A percentile compares a stretch with the other conserved stretches of the same genome.
Evolutionary conservation across 352 stramenopile genomes (phyloP).

Genomic region (Peronosclerospora sorghi): DNA sequence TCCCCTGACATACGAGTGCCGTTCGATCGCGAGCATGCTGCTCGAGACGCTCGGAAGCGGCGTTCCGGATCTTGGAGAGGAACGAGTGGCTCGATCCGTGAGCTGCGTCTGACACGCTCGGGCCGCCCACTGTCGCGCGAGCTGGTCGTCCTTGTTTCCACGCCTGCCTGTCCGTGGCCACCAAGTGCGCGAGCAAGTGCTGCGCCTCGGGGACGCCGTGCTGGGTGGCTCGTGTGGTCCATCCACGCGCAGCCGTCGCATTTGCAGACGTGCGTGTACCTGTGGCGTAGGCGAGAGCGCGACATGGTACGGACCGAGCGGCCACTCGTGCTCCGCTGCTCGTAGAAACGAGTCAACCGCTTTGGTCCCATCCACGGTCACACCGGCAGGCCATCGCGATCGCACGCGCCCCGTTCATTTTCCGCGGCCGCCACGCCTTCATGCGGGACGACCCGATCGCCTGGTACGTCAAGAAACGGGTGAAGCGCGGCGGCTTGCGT

Average conservation of each 20-base stretch:
- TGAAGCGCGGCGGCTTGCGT: slow-evolving; percentile 19
- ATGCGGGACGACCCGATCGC: slow-evolving; percentile 16
- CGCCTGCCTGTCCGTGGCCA: slow-evolving; percentile 18
- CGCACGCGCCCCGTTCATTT: slow-evolving; percentile 24
- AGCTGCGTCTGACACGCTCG: slow-evolving; percentile 14
- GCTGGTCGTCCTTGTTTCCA: slow-evolving; percentile 11
- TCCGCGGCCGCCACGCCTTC: slow-evolving; percentile 27
- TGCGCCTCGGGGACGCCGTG: slow-evolving; percentile 22
- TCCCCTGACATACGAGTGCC: slow-evolving; percentile 21
- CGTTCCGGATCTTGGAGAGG: slow-evolving; percentile 11
- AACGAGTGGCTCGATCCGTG: no score
- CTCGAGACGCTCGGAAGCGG: slow-evolving; percentile 13
- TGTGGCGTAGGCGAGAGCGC: slow-evolving; percentile 20
- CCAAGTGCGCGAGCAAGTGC: slow-evolving; percentile 15
- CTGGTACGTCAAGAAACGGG: slow-evolving; percentile 21
- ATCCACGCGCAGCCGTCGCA: slow-evolving; percentile 18
- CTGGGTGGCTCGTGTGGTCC: slow-evolving; percentile 26
- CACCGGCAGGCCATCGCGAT: slow-evolving; percentile 19
- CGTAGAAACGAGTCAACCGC: slow-evolving; percentile 24
- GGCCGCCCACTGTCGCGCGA: slow-evolving; percentile 15
- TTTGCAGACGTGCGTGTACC: slow-evolving; percentile 16
- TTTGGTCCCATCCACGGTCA: slow-evolving; percentile 11
- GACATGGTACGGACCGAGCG: slow-evolving; percentile 23
- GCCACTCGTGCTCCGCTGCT: slow-evolving; percentile 27
- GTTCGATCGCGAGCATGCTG: slow-evolving; percentile 19